Conservation (phyloP, 108 stramenopile species). For the Nannochloropsis oceanica region DNA sequence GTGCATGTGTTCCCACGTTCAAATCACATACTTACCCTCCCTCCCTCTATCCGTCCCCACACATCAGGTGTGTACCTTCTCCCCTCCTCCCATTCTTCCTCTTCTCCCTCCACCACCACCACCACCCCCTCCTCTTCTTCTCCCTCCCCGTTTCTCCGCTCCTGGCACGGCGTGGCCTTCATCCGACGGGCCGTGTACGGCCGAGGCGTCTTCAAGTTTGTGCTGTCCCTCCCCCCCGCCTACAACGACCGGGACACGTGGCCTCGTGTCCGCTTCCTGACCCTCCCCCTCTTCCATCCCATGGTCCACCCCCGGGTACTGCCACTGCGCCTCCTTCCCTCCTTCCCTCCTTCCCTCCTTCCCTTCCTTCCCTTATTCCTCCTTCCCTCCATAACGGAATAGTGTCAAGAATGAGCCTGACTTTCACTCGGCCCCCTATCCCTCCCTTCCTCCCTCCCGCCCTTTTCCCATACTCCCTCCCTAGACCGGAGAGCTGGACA, state of each 20-base stretch:
- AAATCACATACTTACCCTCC: not conserved
- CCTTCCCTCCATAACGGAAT: not conserved
- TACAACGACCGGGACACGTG: constrained; percentile 73
- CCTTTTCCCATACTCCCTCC: not conserved
- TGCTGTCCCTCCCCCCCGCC: constrained; percentile 42
- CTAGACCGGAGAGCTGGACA: constrained; percentile 59
- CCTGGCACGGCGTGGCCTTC: not conserved
- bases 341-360: not conserved
- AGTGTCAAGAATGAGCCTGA: not conserved
- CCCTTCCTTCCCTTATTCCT: not conserved
- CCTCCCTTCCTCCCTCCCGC: not conserved
- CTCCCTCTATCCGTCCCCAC: not conserved
- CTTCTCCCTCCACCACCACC: not conserved
- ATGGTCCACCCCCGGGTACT: constrained; percentile 49
- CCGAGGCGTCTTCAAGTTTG: constrained; percentile 83
- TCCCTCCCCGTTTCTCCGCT: not conserved
- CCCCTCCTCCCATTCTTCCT: not conserved
- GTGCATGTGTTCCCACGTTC: not conserved
- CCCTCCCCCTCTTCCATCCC: constrained; percentile 59
- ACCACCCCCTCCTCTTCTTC: not conserved
- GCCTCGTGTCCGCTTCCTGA: constrained; percentile 61
- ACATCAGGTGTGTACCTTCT: not conserved
- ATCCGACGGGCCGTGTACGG: not conserved
- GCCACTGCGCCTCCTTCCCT: not conserved
- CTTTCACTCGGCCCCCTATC: not conserved